phyloP scores from a whole-genome alignment of 2,329 filamentous ascomycete genomes.

The Raffaelea ambrosiae region DNA sequence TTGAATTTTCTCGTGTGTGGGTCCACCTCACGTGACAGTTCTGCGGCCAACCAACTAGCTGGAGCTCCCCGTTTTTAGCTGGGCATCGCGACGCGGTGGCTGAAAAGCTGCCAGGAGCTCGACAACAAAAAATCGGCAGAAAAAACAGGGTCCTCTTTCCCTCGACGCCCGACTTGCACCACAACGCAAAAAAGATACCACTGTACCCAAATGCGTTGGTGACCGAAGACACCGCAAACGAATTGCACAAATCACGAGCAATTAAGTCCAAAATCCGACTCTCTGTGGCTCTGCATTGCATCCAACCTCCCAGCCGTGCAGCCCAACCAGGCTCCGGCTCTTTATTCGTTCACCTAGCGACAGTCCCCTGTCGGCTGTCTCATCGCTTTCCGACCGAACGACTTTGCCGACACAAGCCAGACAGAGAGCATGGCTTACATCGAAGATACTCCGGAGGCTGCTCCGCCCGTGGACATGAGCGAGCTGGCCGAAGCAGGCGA shows the following conservation, averaged over 20 bases:
- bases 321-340: neutral
- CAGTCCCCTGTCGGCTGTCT: neutral
- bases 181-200: too few species aligned
- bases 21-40: conserved; percentile 3
- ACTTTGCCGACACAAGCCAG: too few species aligned
- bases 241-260: too few species aligned
- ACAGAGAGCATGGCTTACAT: conserved; percentile 17
- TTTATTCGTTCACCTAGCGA: neutral
- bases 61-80: neutral
- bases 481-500: conserved; percentile 48
- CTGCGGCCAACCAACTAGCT: neutral
- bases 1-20: neutral
- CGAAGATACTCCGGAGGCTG: conserved; percentile 22
- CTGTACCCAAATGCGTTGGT: too few species aligned
- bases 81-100: conserved; percentile 2
- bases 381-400: too few species aligned
- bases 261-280: too few species aligned
- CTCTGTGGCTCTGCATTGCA: too few species aligned
- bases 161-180: too few species aligned
- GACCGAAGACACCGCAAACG: too few species aligned
- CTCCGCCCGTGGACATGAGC: conserved; percentile 26
- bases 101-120: neutral
- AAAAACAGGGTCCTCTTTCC: neutral
- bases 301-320: neutral
- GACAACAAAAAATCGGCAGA: neutral